phyloP scores from a whole-genome alignment of 805 yeast species.

The Lipomyces mesembrius region DNA sequence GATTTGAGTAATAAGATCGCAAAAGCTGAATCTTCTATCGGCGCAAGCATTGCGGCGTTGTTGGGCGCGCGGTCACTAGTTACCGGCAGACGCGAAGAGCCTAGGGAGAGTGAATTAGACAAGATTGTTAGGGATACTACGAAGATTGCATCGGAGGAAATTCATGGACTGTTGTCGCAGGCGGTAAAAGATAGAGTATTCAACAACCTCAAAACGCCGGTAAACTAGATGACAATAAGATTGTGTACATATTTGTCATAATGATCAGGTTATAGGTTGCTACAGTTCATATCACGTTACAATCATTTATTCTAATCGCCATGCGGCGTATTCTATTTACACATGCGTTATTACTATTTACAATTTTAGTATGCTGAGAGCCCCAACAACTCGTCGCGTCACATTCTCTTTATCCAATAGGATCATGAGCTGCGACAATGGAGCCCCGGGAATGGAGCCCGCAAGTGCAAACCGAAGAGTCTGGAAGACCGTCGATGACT shows the following conservation, averaged over 20 bases:
- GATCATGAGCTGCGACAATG: slow-evolving; percentile 24
- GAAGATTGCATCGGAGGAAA: slow-evolving; percentile 40
- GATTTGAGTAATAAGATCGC: slow-evolving; percentile 42
- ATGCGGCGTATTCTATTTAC: slow-evolving; percentile 10
- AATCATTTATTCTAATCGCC: slow-evolving; percentile 8
- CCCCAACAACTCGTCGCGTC: slow-evolving; percentile 10
- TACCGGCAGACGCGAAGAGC: slow-evolving; percentile 10
- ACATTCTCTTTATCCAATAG: slow-evolving; percentile 29
- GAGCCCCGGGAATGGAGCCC: slow-evolving; percentile 35
- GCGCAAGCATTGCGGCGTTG: slow-evolving; percentile 10
- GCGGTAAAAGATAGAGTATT: slow-evolving; percentile 39
- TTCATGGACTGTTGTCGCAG: slow-evolving; percentile 41
- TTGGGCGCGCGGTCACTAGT: slow-evolving; percentile 9
- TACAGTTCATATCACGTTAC: neutral
- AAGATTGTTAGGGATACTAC: slow-evolving; percentile 31
- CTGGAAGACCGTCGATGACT: slow-evolving; percentile 22
- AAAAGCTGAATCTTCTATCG: slow-evolving; percentile 24
- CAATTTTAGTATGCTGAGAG: slow-evolving; percentile 17
- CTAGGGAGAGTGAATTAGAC: slow-evolving; percentile 29
- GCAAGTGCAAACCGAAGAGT: slow-evolving; percentile 33
- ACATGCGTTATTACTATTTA: neutral
- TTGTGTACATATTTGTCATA: neutral
- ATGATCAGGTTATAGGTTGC: neutral
- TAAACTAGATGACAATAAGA: neutral
- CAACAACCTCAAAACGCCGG: slow-evolving; percentile 23